Percentiles rank a stretch among this genome's conserved stretches.
Evolutionary conservation across 192 early-diverging fungal species (phyloP).

Genomic region (Coemansia sp.): DNA sequence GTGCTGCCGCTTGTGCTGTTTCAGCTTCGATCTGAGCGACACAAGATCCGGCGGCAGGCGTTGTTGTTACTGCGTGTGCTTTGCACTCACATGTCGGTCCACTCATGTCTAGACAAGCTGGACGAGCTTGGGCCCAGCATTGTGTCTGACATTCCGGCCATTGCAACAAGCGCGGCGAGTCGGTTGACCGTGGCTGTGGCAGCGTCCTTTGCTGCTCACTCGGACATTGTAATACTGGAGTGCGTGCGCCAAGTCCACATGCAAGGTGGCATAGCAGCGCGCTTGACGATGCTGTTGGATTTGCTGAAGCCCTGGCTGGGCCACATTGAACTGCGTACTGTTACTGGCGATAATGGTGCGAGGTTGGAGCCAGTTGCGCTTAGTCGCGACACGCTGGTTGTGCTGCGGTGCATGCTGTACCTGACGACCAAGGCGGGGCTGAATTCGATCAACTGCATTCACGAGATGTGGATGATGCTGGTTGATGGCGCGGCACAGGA

Average conservation of each 20-base stretch:
- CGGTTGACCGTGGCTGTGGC: constrained; percentile 20
- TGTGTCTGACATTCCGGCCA: constrained; percentile 34
- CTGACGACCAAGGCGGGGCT: constrained; percentile 17
- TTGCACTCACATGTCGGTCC: constrained; percentile 19
- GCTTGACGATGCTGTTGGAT: constrained; percentile 4
- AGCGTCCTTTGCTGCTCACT: constrained; percentile 21
- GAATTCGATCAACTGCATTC: constrained; percentile 20
- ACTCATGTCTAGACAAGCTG: constrained; percentile 8
- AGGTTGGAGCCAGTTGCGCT: constrained; percentile 20
- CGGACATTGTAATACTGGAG: constrained; percentile 19
- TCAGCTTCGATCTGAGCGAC: constrained; percentile 30
- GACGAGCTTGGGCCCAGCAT: constrained; percentile 45
- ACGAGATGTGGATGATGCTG: constrained; percentile 37
- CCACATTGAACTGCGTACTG: constrained; percentile 19
- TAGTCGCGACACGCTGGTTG: constrained; percentile 33
- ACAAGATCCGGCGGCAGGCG: constrained; percentile 30
- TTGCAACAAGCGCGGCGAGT: constrained; percentile 19
- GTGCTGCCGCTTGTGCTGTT: constrained; percentile 34
- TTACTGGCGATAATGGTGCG: not conserved
- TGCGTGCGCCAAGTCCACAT: constrained; percentile 34
- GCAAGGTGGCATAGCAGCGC: constrained; percentile 3
- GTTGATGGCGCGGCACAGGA: not conserved
- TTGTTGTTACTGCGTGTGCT: constrained; percentile 31
- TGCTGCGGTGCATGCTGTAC: constrained; percentile 44
- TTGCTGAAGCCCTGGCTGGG: constrained; percentile 35